Percentiles rank a stretch among this genome's conserved stretches.
These are phyloP conservation scores for Vigna reflexopilosa DNA, from an alignment of 306 rosid genomes.

Conservation along the genomic window DNA sequence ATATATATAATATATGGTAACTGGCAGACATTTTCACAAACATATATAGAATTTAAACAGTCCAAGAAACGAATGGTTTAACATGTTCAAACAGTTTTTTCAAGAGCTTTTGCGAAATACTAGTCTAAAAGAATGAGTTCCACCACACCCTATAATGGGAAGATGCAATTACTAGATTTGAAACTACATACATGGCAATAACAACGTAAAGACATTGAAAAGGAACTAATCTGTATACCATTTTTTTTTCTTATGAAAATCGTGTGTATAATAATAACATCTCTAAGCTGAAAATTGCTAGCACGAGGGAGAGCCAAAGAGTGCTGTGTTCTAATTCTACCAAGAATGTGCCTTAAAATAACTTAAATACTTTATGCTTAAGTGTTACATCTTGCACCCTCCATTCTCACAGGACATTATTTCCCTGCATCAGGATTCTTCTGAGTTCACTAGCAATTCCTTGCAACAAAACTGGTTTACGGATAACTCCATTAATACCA, in stretches of 20 bases:
- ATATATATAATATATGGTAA: neutral
- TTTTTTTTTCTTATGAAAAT: slow-evolving; percentile 50
- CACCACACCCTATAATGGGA: neutral
- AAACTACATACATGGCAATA: slow-evolving; percentile 20
- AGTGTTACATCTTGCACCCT: slow-evolving; percentile 42
- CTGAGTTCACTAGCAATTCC: slow-evolving; percentile 85
- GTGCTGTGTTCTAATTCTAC: slow-evolving; percentile 48
- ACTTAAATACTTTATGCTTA: slow-evolving; percentile 45
- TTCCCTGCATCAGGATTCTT: slow-evolving; percentile 77
- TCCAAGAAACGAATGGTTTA: neutral
- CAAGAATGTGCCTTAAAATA: slow-evolving; percentile 48
- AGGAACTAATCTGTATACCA: slow-evolving; percentile 64
- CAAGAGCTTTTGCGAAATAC: neutral
- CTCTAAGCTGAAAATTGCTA: slow-evolving; percentile 52
- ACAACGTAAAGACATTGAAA: slow-evolving; percentile 27
- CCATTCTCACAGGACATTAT: slow-evolving; percentile 54
- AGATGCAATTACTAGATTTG: slow-evolving; percentile 22
- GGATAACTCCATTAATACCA: slow-evolving; percentile 83
- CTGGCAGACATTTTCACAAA: neutral
- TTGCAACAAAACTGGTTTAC: slow-evolving; percentile 82
- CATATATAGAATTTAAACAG: neutral
- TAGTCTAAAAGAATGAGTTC: neutral
- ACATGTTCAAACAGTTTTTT: neutral
- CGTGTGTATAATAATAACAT: slow-evolving; percentile 57
- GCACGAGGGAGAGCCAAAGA: slow-evolving; percentile 46